Evolutionary conservation across 164 flowering plant genomes (phyloP).

Genomic region (Stephania japonica): DNA sequence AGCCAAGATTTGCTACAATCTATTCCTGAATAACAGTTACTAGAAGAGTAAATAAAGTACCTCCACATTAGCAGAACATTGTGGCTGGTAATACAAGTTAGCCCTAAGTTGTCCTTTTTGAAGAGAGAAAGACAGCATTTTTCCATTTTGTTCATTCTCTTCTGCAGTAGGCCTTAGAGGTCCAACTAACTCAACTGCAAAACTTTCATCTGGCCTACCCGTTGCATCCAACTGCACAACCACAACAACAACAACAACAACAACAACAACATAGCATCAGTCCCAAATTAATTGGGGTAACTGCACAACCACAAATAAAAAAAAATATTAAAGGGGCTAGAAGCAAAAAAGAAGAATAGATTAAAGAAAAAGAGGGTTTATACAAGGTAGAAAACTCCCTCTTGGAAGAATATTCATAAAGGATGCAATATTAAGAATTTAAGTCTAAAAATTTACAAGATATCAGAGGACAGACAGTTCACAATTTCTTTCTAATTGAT

Average conservation of each 20-base stretch:
- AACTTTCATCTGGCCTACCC: constrained; percentile 97
- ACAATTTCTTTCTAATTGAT: too few relatives aligned
- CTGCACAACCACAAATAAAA: constrained; percentile 48
- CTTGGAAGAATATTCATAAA: too few relatives aligned
- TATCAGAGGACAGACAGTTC: too few relatives aligned
- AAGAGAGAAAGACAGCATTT: constrained; percentile 60
- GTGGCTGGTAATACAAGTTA: constrained; percentile 61
- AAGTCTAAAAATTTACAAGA: too few relatives aligned
- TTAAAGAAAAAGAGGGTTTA: neutral
- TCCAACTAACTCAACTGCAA: constrained; percentile 61
- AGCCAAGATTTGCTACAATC: neutral
- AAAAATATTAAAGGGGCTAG: neutral
- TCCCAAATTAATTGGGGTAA: too few relatives aligned
- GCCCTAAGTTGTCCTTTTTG: constrained; percentile 93
- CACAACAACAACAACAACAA: too few relatives aligned
- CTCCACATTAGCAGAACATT: constrained; percentile 76
- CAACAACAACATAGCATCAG: too few relatives aligned
- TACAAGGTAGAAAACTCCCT: neutral
- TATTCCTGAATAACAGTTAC: neutral
- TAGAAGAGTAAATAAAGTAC: constrained; percentile 26
- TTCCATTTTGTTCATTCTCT: constrained; percentile 41
- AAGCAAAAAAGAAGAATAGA: neutral
- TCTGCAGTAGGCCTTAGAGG: constrained; percentile 43
- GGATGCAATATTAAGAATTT: too few relatives aligned
- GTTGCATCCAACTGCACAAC: constrained; percentile 72